Evolutionary conservation across 2,329 filamentous ascomycete species (phyloP).

Genomic region (Fusarium stilboides): DNA sequence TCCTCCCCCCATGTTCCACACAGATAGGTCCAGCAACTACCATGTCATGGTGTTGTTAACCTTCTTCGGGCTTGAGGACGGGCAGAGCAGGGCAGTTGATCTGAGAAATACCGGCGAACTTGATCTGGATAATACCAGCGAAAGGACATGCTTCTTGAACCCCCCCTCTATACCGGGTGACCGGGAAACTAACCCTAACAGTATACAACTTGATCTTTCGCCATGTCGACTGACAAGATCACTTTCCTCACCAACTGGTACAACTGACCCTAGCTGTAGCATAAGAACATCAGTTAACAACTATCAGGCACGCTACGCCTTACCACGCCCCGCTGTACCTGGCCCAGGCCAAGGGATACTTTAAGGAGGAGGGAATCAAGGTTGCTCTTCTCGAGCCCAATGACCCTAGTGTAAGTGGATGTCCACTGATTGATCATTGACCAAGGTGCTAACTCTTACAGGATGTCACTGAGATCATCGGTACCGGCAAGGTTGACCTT

Average conservation of each 20-base stretch:
- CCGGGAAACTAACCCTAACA: conserved; percentile 65
- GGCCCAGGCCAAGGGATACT: conserved; percentile 82
- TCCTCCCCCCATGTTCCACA: conserved; percentile 12
- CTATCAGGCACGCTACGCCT: conserved; percentile 80
- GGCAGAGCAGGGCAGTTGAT: conserved; percentile 57
- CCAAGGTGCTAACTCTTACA: conserved; percentile 46
- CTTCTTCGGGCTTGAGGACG: conserved; percentile 21
- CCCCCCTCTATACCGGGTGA: conserved; percentile 49
- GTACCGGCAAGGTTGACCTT: conserved; percentile 81
- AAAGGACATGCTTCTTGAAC: conserved; percentile 85
- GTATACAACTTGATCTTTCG: conserved; percentile 62
- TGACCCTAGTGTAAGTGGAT: conserved; percentile 74
- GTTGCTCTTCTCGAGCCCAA: conserved; percentile 85
- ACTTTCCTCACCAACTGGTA: conserved; percentile 90
- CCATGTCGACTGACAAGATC: conserved; percentile 87
- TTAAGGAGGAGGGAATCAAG: conserved; percentile 82
- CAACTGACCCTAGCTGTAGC: conserved; percentile 7
- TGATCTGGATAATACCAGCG: conserved; percentile 91
- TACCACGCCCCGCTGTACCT: conserved; percentile 86
- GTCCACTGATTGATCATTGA: fast-evolving
- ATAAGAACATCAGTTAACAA: conserved; percentile 48
- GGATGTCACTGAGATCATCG: conserved; percentile 88
- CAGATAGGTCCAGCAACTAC: neutral
- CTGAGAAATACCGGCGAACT: conserved; percentile 88
- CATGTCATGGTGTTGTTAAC: neutral